Conservation (phyloP, 371 early-diverging fungal species). For the Phascolomyces articulosus region DNA sequence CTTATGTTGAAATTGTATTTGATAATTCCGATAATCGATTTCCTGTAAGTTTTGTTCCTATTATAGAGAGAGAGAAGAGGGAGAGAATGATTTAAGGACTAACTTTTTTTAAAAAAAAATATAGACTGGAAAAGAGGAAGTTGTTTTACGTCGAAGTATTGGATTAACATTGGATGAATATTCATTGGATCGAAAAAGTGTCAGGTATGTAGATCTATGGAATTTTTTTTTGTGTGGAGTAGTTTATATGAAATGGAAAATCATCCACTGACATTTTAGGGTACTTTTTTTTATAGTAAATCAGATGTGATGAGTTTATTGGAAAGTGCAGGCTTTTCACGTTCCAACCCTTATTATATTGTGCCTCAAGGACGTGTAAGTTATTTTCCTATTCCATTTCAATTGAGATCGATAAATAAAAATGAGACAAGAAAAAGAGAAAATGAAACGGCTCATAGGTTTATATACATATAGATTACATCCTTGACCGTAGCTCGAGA, state of each 20-base stretch:
- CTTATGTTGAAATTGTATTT: slow-evolving; percentile 97
- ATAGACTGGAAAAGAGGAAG: slow-evolving; percentile 88
- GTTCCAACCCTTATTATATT: slow-evolving; percentile 98
- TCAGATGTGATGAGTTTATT: slow-evolving; percentile 92
- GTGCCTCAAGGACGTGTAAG: slow-evolving; percentile 98
- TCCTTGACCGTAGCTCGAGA: slow-evolving; percentile 95
- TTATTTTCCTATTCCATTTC: too few relatives aligned
- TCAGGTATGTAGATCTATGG: slow-evolving; percentile 52
- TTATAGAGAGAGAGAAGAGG: neutral
- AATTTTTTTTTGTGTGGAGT: too few relatives aligned
- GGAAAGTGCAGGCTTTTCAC: slow-evolving; percentile 98
- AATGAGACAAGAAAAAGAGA: too few relatives aligned
- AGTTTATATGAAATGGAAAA: neutral
- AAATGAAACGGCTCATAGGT: neutral
- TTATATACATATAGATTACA: slow-evolving; percentile 62
- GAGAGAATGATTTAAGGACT: neutral
- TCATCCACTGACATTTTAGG: neutral
- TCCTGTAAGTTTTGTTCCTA: slow-evolving; percentile 65
- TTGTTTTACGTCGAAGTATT: slow-evolving; percentile 92
- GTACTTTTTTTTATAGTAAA: slow-evolving; percentile 59
- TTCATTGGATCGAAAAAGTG: slow-evolving; percentile 90
- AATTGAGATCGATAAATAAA: too few relatives aligned
- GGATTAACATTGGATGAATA: slow-evolving; percentile 98
- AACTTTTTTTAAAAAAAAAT: neutral
- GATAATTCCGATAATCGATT: slow-evolving; percentile 96